Base-by-base conservation (phyloP, 2,329 filamentous ascomycete genomes). In the Tricladium varicosporioides region DNA sequence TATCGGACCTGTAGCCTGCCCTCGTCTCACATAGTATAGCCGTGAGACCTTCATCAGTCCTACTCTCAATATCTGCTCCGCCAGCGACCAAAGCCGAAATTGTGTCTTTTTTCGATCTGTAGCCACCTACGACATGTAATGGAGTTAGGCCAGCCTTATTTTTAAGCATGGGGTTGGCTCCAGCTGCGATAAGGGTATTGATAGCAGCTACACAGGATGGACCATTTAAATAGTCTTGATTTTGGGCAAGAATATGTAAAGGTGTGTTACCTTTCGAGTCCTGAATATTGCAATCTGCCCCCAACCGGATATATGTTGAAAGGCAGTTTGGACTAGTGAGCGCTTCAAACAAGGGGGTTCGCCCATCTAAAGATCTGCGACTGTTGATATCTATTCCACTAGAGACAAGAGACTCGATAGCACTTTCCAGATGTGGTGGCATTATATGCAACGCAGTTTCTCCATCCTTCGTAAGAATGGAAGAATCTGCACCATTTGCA, bases 391-490 rank as follows among this genome's bases (percentile, higher is more conserved):
- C 53, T 7, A 49, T 33, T 13, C 57, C 57, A n/a, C 33, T 22
- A 1, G 31, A 18, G 13, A 59, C 13, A 5, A 59, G 36, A 19
- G 42, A 13, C 4, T 22, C 48, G 14, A 59, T n/a, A 2, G 44
- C 14, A 13, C 18, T 42, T 44, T 51, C 44, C 8, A 40, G 31
- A 31, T 48, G 19, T 5, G 18, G 15, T 13, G 22, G 13, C 5
- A 50, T 14, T 15, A 51, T 16, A 15, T 60, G 54, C 2, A 60
- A 36, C 5, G 48, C 42, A 9, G 50, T 54, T 15, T 22, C 27
- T n/a, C 51, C 57, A n/a, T 51, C 50, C 36, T 57, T 44, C 0
- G 72, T 74, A 0, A 48, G 16, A 2, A 63, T 54, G 0, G 53
- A 59, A 0, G 57, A 48, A 54, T 59, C 50, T 10, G 60, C 60